A percentile compares a stretch with the other conserved stretches of the same genome.
Conservation (phyloP, 2,329 filamentous ascomycete species). For the Sarocladium oryzae region DNA sequence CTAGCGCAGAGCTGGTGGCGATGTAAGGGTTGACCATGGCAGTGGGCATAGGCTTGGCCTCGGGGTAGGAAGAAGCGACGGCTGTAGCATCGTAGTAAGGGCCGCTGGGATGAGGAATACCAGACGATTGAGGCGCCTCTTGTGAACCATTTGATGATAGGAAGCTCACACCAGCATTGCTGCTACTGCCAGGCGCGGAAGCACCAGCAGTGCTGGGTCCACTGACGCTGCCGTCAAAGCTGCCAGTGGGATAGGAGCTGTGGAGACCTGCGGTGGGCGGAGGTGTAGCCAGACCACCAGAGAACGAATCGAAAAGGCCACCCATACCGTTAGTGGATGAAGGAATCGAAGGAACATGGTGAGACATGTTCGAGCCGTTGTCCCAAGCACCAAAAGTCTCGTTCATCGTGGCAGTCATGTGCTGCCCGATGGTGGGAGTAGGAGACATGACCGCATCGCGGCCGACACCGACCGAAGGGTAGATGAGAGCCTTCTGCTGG, state of each 20-base stretch:
- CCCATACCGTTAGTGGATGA: slow-evolving; percentile 17
- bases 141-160: slow-evolving; percentile 21
- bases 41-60: slow-evolving; percentile 26
- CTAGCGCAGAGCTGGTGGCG: slow-evolving; percentile 21
- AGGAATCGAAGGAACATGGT: neutral
- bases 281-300: slow-evolving; percentile 48
- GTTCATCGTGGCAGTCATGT: slow-evolving; percentile 48
- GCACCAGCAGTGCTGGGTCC: slow-evolving; percentile 13
- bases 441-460: slow-evolving; percentile 47
- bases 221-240: slow-evolving; percentile 34
- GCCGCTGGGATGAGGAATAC: neutral
- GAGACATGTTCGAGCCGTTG: slow-evolving; percentile 18
- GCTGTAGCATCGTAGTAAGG: slow-evolving; percentile 17
- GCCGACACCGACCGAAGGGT: slow-evolving; percentile 25
- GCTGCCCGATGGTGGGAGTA: slow-evolving; percentile 42
- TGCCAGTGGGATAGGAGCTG: slow-evolving; percentile 36
- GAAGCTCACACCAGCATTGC: slow-evolving; percentile 24
- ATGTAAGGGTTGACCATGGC: slow-evolving; percentile 24
- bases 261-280: slow-evolving; percentile 48
- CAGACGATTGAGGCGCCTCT: slow-evolving; percentile 16
- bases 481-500: slow-evolving; percentile 40
- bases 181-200: slow-evolving; percentile 3
- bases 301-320: slow-evolving; percentile 43
- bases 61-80: slow-evolving; percentile 11
- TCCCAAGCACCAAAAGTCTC: slow-evolving; percentile 51